Evolutionary conservation across 805 yeast genomes (phyloP).

Genomic region (Wickerhamiella spandovensis): DNA sequence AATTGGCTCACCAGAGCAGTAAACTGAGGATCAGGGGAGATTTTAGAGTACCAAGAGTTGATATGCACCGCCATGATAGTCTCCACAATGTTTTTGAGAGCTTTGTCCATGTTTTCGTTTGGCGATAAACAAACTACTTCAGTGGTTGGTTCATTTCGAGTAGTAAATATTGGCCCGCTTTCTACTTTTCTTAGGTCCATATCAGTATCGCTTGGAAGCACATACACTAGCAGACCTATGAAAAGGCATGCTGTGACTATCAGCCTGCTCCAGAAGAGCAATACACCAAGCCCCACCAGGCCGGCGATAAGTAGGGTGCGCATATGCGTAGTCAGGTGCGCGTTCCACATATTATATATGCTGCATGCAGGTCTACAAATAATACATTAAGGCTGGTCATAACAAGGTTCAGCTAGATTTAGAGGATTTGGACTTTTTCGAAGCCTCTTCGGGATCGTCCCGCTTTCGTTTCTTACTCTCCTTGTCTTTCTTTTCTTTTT

Average conservation of each 20-base stretch:
- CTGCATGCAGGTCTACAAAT: not conserved
- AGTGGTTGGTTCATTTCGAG: not conserved
- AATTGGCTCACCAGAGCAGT: not conserved
- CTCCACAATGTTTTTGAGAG: not conserved
- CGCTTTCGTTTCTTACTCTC: not conserved
- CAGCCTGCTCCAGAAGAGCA: not conserved
- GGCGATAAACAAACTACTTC: not conserved
- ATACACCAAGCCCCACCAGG: not conserved
- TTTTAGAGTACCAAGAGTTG: conserved; percentile 1
- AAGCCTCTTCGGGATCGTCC: not conserved
- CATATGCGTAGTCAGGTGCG: not conserved
- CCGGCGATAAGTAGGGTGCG: not conserved
- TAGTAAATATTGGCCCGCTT: not conserved
- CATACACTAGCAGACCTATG: not conserved
- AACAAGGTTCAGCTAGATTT: not conserved
- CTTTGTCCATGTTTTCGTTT: not conserved
- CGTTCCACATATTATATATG: not conserved
- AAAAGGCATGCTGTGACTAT: not conserved
- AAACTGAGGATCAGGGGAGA: conserved; percentile 2
- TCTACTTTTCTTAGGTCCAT: not conserved
- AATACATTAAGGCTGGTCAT: not conserved
- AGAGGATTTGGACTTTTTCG: not conserved
- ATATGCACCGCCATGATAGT: not conserved
- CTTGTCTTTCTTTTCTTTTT: not conserved
- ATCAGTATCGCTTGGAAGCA: not conserved